Percentiles rank a stretch among this genome's conserved stretches.
phyloP scores from a whole-genome alignment of 768 basidiomycete species.

The Mycena sanguinolenta region DNA sequence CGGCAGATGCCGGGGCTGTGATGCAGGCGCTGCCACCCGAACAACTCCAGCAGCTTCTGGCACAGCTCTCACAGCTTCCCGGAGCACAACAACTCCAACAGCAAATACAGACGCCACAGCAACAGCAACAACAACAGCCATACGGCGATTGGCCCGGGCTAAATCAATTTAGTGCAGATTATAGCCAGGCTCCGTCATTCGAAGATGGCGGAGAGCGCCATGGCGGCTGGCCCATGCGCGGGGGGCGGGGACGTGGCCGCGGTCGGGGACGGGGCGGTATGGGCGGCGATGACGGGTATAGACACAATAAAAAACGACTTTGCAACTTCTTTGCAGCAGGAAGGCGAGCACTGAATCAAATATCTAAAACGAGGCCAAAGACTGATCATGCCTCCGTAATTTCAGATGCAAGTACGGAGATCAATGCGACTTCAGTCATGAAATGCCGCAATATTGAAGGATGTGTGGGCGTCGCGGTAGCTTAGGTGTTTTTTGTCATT shows the following conservation, averaged over 20 bases:
- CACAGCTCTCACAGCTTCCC: conserved; percentile 45
- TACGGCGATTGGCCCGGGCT: conserved; percentile 57
- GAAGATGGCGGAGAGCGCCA: conserved; percentile 62
- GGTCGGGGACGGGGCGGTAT: conserved; percentile 70
- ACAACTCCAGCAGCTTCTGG: conserved; percentile 73
- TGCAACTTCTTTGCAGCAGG: conserved; percentile 93
- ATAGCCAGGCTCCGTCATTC: conserved; percentile 59
- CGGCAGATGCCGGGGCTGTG: conserved; percentile 49
- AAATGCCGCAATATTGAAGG: conserved; percentile 45
- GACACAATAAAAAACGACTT: conserved; percentile 87
- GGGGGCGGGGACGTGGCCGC: conserved; percentile 67
- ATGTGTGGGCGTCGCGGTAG: conserved; percentile 1
- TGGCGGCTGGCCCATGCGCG: conserved; percentile 57
- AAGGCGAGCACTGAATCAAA: conserved; percentile 84
- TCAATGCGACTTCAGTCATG: conserved; percentile 89
- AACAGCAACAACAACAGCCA: conserved; percentile 42
- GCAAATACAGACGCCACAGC: conserved; percentile 19
- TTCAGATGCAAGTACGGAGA: conserved; percentile 91
- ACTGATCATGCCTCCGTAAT: conserved; percentile 62
- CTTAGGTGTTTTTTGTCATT: conserved; percentile 15
- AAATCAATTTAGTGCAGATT: conserved; percentile 61
- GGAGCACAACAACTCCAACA: conserved; percentile 20
- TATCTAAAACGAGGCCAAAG: conserved; percentile 53
- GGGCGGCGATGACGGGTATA: conserved; percentile 73
- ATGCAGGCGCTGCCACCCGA: conserved; percentile 66